Percentiles rank a stretch among this genome's conserved stretches.
Conservation (phyloP, 2,329 filamentous ascomycete species). For the Hypocreales sp. region DNA sequence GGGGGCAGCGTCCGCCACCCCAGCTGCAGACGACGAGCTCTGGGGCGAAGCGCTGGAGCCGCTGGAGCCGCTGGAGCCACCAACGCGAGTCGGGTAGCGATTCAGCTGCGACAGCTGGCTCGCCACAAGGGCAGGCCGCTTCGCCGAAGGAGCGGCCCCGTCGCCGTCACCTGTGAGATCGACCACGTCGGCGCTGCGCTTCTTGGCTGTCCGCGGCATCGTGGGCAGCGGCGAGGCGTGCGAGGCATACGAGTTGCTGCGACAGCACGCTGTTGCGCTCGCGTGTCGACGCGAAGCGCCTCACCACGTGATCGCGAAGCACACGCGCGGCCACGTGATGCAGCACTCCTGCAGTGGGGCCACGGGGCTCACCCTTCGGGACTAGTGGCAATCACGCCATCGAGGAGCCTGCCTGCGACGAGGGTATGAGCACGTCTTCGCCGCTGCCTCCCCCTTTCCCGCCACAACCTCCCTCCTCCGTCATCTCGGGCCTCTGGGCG, state of each 20-base stretch:
- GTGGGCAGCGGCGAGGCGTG: too few relatives aligned
- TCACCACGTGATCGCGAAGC: neutral
- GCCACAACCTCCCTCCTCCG: conserved; percentile 8
- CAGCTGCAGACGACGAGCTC: too few relatives aligned
- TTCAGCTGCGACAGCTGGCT: too few relatives aligned
- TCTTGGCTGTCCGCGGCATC: too few relatives aligned
- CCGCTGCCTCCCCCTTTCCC: conserved; percentile 4
- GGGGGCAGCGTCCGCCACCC: conserved; percentile 2
- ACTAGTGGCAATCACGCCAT: conserved; percentile 17
- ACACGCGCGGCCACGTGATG: conserved; percentile 2
- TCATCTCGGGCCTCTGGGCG: conserved; percentile 1
- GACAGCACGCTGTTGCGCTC: too few relatives aligned
- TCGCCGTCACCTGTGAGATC: conserved; percentile 24
- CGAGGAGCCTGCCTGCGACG: conserved; percentile 9
- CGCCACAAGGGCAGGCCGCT: conserved; percentile 10
- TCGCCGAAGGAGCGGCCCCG: conserved; percentile 8
- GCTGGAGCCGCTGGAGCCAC: too few relatives aligned
- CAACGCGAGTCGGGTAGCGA: too few relatives aligned
- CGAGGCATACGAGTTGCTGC: too few relatives aligned
- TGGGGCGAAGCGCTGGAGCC: conserved; percentile 4
- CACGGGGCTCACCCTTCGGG: conserved; percentile 7
- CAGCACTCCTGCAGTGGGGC: too few relatives aligned
- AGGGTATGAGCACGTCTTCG: conserved; percentile 7
- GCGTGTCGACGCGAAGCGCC: too few relatives aligned
- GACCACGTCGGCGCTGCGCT: conserved; percentile 21